phyloP scores from a whole-genome alignment of 2,329 filamentous ascomycete genomes.

The Microcyclosporella mali region DNA sequence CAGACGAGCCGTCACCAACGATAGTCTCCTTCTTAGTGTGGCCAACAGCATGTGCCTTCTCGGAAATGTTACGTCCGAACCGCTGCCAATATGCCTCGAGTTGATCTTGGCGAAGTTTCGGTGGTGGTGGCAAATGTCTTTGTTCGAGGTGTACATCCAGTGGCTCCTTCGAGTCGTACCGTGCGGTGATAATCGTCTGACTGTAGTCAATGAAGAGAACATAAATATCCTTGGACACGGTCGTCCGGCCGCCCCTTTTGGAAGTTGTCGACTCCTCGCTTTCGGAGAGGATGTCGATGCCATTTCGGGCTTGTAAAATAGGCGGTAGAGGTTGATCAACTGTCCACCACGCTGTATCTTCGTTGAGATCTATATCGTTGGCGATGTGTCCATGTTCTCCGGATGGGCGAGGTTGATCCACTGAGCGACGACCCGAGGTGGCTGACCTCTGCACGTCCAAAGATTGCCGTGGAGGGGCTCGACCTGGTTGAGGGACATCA shows the following conservation, averaged over 20 bases:
- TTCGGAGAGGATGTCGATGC: conserved; percentile 71
- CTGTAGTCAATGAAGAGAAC: conserved; percentile 95
- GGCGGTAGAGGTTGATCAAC: conserved; percentile 74
- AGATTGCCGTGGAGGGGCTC: conserved; percentile 45
- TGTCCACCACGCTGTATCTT: conserved; percentile 78
- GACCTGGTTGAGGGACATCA: conserved; percentile 28
- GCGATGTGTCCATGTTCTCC: conserved; percentile 77
- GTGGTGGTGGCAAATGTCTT: conserved; percentile 76
- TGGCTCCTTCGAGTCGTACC: conserved; percentile 69
- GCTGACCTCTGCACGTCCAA: conserved; percentile 54
- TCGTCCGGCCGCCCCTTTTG: conserved; percentile 63
- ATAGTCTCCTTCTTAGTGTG: conserved; percentile 68
- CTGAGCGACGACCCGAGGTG: conserved; percentile 54
- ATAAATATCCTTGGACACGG: conserved; percentile 72
- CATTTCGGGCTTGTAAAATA: conserved; percentile 69
- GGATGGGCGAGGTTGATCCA: conserved; percentile 68
- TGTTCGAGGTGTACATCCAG: conserved; percentile 72
- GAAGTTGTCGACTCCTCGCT: conserved; percentile 68
- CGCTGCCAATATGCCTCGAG: conserved; percentile 78
- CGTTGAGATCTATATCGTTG: conserved; percentile 73
- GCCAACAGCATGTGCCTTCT: conserved; percentile 59
- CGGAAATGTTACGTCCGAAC: conserved; percentile 72
- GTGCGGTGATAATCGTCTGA: conserved; percentile 78
- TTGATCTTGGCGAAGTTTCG: conserved; percentile 80
- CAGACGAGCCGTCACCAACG: conserved; percentile 77